Evolutionary conservation across 2,329 filamentous ascomycete genomes (phyloP), one percentile per base, ranked within the genome.

Genomic region (Colletotrichum eremochloae): DNA sequence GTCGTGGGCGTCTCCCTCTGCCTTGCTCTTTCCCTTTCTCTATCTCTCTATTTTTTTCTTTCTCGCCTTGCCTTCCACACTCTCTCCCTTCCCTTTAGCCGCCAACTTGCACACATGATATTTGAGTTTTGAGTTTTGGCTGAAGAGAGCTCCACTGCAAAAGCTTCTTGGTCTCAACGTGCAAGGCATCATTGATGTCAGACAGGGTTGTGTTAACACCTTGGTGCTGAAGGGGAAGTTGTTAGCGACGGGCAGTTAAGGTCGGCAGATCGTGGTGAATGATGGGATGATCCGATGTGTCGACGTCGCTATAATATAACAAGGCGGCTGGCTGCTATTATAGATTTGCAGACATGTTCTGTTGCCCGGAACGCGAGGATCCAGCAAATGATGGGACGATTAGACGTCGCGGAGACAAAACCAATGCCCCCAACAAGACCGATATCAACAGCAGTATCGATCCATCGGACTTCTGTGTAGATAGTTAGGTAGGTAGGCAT

Each of bases 271-370:
- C 7, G n/a, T 56, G 12, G n/a, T 29, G 36, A 24, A 53, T 42
- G 29, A 68, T 65, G 66, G 42, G 60, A 65, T 50, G 66, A 50
- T 24, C 24, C 24, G 24, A 24, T 24, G 14, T n/a, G n/a, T 15
- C 29, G 50, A 5, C 4, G n/a, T 50, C n/a, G 12, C 46, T 42
- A 53, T 42, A 63, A 11, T 42, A 53, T 42, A 63, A 11, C 9
- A n/a, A 18, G 11, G 14, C 12, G 12, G 20, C 7, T 5, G 12
- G 20, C 7, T 5, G 9, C 36, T 24, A 29, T 18, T 38, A 29
- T 63, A 42, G 24, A 24, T n/a, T 53, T 15, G 8, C 33, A n/a
- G 48, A 40, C n/a, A 40, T 48, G 2, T 8, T 40, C 15, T 8
- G 48, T n/a, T 5, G 2, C n/a, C 8, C 6, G n/a, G 46, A 48